These are phyloP conservation scores for Calocybe gambosa DNA, from an alignment of 1,284 basidiomycete species.

Conservation along the genomic window DNA sequence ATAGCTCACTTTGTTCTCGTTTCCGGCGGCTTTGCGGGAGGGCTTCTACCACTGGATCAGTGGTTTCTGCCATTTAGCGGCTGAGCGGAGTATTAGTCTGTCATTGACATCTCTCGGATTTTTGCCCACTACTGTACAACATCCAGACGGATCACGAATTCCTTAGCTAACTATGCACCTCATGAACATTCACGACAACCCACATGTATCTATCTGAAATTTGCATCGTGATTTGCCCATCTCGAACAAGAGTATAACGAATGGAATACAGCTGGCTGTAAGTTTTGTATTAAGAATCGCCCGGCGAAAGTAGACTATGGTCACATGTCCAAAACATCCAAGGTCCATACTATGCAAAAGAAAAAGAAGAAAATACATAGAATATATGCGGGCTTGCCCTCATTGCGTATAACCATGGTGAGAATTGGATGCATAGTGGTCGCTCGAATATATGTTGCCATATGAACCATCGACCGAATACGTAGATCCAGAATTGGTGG, in stretches of 20 bases:
- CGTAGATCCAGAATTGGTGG: constrained; percentile 8
- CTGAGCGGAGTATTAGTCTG: constrained; percentile 1
- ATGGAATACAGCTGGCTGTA: constrained; percentile 12
- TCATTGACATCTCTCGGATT: neutral
- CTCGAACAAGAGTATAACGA: constrained; percentile 6
- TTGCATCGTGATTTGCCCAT: neutral
- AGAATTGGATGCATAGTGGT: constrained; percentile 6
- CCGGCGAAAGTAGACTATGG: constrained; percentile 13
- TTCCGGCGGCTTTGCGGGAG: constrained; percentile 44
- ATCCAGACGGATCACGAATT: too few species aligned
- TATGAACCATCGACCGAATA: constrained; percentile 7
- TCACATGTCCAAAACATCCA: constrained; percentile 5
- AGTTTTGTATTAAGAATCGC: constrained; percentile 13
- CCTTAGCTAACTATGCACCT: neutral
- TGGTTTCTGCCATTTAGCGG: constrained; percentile 28
- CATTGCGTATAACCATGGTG: constrained; percentile 6
- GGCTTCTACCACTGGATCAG: constrained; percentile 35
- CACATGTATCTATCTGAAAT: neutral
- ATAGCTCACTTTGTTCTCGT: constrained; percentile 47
- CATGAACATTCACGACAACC: neutral
- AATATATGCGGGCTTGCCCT: neutral
- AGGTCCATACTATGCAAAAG: constrained; percentile 4
- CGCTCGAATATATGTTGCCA: neutral
- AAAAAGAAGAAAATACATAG: neutral
- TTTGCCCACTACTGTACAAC: neutral